These are phyloP conservation scores for Tolypocladium tropicale DNA, from an alignment of 2,329 filamentous ascomycete species.

Conservation along the genomic window DNA sequence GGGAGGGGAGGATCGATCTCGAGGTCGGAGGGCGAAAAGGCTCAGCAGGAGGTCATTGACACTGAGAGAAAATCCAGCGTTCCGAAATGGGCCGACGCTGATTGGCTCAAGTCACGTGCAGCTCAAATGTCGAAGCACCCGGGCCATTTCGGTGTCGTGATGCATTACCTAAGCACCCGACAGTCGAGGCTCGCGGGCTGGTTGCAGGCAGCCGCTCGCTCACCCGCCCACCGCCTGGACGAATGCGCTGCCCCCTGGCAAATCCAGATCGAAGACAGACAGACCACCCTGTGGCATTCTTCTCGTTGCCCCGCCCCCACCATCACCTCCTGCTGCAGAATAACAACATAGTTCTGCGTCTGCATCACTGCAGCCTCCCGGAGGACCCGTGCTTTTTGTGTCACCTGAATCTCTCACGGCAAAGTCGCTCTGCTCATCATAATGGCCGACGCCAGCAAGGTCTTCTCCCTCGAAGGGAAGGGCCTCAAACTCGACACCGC, in stretches of 20 bases:
- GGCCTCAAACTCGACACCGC: conserved; percentile 86
- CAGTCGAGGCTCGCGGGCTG: no score
- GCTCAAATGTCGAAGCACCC: neutral
- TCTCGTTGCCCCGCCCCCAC: conserved; percentile 18
- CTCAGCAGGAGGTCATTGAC: conserved; percentile 25
- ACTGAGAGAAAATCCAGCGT: conserved; percentile 31
- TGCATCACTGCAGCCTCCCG: neutral
- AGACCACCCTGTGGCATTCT: neutral
- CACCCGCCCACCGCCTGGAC: neutral
- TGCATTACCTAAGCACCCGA: neutral
- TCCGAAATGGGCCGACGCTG: conserved; percentile 32
- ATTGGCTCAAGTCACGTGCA: conserved; percentile 29
- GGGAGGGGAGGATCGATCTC: conserved; percentile 21
- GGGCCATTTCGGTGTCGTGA: neutral
- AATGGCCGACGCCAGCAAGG: conserved; percentile 36
- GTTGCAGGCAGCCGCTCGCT: neutral
- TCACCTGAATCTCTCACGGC: neutral
- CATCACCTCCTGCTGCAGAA: conserved; percentile 7
- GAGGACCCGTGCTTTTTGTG: neutral
- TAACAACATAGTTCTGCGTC: neutral
- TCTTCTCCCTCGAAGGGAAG: conserved; percentile 87
- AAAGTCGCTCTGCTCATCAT: conserved; percentile 5
- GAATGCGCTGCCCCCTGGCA: neutral
- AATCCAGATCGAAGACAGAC: neutral
- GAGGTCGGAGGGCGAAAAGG: conserved; percentile 27